Percentiles rank a stretch among this genome's conserved stretches.
These are phyloP conservation scores for Dichotomocladium elegans DNA, from an alignment of 371 early-diverging fungal species.

Conservation along the genomic window DNA sequence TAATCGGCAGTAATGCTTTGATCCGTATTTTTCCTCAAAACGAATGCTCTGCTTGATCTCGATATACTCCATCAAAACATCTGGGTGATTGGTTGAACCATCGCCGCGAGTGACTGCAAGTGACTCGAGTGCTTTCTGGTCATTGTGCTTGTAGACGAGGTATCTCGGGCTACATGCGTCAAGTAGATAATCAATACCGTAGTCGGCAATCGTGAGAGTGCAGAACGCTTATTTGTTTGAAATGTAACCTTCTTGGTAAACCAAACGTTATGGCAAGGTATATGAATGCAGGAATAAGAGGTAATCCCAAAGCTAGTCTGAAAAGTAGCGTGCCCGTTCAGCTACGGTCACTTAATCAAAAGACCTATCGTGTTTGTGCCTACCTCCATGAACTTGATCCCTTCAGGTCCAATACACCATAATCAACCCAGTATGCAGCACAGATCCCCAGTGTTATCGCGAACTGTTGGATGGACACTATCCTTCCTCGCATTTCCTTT, in stretches of 20 bases:
- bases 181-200: no score
- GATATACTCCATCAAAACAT: constrained; percentile 57
- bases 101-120: constrained; percentile 49
- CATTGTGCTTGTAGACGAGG: constrained; percentile 48
- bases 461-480: constrained; percentile 88
- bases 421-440: constrained; percentile 38
- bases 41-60: constrained; percentile 70
- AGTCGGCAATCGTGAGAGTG: neutral
- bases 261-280: constrained; percentile 21
- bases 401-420: constrained; percentile 19
- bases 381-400: constrained; percentile 54
- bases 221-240: neutral
- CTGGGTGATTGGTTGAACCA: constrained; percentile 27
- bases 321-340: neutral
- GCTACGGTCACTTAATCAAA: no score
- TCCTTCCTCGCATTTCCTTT: constrained; percentile 77
- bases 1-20: constrained; percentile 63
- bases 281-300: constrained; percentile 30
- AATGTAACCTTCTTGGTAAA: constrained; percentile 28
- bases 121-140: constrained; percentile 48
- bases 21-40: constrained; percentile 65
- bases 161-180: constrained; percentile 59
- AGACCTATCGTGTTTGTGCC: neutral
- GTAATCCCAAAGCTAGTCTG: constrained; percentile 41
- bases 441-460: constrained; percentile 69